Evolutionary conservation across 148 eudicot genomes (phyloP), one percentile per base, ranked within the genome.

Genomic region (Spergularia marina): DNA sequence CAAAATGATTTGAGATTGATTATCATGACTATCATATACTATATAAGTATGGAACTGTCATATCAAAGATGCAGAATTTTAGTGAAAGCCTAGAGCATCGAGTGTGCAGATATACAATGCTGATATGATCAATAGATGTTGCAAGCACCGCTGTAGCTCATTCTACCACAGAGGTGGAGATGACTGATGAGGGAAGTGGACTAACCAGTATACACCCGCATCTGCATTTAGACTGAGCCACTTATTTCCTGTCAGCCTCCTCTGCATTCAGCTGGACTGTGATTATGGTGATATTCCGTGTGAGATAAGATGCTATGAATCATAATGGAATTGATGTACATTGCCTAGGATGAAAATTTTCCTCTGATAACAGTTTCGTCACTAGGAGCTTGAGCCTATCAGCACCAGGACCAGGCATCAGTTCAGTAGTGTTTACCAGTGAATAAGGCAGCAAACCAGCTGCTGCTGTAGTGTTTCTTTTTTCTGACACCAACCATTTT

Each of bases 341-440:
- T 55, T 89, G 96, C 65, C 78, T 87, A 47, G 83, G 65, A 65
- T 82, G 69, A 56, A 85, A 91, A 71, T 83, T 84, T 56, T 87
- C 86, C 30, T 78, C 80, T 34, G 84, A 78, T 54, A 91, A 60
- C 71, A 91, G 72, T 76, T 87, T 83, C 14, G 59, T 65, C 71
- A 91, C 80, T 14, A 91, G 90, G 17, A 63, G 77, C 58, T 78
- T 83, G 21, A 89, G 75, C 76, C 92, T 85, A 66, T 82, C 78
- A 8, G 91, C 89, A 53, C 91, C 90, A 69, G 84, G 81, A 58
- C 91, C 91, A 4, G 95, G 89, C 71, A 60, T 84, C 36, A 90
- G 76, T 71, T 68, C 67, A 10, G 83, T 82, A 18, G 77, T 76
- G 47, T 90, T 86, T 21, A 81, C 74, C 65, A 83, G 47, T 21